These are phyloP conservation scores for Puccinia triticina DNA, from an alignment of 1,284 basidiomycete genomes.

Conservation along the genomic window DNA sequence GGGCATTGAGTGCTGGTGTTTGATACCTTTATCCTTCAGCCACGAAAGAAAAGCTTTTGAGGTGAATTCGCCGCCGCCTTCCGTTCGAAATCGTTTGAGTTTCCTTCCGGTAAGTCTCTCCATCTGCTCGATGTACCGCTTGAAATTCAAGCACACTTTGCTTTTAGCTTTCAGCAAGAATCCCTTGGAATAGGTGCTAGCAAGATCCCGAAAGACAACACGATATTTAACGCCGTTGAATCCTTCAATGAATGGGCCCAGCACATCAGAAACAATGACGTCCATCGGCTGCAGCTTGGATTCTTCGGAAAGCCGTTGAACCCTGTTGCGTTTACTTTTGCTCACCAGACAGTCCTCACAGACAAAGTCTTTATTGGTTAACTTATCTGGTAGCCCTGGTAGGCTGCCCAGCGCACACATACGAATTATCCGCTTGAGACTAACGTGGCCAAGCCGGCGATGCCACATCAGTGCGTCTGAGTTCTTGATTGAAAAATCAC, in stretches of 20 bases:
- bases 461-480: constrained; percentile 31
- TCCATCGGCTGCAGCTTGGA: background rate
- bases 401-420: background rate
- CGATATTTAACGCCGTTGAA: background rate
- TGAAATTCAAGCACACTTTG: constrained; percentile 4
- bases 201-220: constrained; percentile 19
- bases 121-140: constrained; percentile 13
- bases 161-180: constrained; percentile 21
- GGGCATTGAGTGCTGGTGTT: constrained; percentile 28
- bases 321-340: background rate
- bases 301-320: background rate
- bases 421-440: background rate
- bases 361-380: constrained; percentile 11
- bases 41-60: background rate
- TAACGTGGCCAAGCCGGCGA: constrained; percentile 27
- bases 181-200: constrained; percentile 21
- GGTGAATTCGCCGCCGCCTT: constrained; percentile 33
- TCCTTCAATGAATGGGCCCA: constrained; percentile 22
- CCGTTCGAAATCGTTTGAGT: constrained; percentile 22
- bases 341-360: constrained; percentile 31
- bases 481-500: background rate
- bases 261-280: no score
- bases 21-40: constrained; percentile 30
- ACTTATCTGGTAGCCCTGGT: background rate
- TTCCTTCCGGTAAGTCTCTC: constrained; percentile 3